These are phyloP conservation scores for Hirschfeldia incana DNA, from an alignment of 345 rosid genomes.

Conservation along the genomic window DNA sequence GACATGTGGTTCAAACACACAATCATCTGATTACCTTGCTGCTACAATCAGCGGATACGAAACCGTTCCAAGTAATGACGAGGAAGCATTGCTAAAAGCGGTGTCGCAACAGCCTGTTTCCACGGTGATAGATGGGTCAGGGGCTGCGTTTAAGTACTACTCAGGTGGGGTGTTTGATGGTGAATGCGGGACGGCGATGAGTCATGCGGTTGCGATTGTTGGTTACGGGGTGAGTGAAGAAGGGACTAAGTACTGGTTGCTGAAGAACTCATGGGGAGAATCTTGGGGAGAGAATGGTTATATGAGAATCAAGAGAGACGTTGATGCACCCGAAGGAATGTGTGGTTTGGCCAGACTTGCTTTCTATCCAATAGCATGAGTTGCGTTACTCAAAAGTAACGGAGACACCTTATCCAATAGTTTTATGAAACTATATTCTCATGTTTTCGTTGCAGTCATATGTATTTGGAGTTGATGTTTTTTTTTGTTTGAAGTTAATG, in stretches of 20 bases:
- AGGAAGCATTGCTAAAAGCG: slow-evolving; percentile 20
- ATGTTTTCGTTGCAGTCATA: background rate
- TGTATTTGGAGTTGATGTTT: too few relatives aligned
- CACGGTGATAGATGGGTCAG: slow-evolving; percentile 39
- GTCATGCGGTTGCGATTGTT: slow-evolving; percentile 51
- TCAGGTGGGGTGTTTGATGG: slow-evolving; percentile 42
- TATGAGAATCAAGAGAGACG: slow-evolving; percentile 48
- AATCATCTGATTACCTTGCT: background rate
- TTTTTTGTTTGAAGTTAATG: background rate
- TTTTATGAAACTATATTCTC: background rate
- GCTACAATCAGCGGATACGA: slow-evolving; percentile 35
- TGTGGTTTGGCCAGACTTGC: slow-evolving; percentile 47
- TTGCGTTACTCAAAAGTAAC: background rate
- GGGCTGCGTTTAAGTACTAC: slow-evolving; percentile 39
- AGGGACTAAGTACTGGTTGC: slow-evolving; percentile 45
- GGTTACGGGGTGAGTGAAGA: slow-evolving; percentile 48
- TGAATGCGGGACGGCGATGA: slow-evolving; percentile 35
- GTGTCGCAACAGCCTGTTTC: slow-evolving; percentile 51
- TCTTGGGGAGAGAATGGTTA: slow-evolving; percentile 60
- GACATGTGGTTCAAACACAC: slow-evolving; percentile 39
- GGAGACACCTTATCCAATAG: background rate
- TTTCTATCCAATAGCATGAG: background rate
- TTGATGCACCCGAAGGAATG: slow-evolving; percentile 28
- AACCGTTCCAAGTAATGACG: slow-evolving; percentile 8
- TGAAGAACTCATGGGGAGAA: slow-evolving; percentile 58